Base-by-base conservation (phyloP, 2,329 filamentous ascomycete genomes). In the Pseudocercospora cruenta region DNA sequence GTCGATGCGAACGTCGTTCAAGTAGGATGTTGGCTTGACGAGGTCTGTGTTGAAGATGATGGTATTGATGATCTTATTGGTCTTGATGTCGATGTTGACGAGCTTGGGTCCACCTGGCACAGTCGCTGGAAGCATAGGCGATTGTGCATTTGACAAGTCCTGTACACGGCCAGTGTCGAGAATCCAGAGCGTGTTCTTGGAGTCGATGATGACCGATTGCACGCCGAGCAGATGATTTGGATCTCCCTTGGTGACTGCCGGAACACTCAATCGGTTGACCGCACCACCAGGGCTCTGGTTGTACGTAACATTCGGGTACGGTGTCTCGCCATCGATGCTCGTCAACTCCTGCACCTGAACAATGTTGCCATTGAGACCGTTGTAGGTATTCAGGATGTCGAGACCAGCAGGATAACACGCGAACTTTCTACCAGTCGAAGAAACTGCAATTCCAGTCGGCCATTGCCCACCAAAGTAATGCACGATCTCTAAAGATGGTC, bases 1-100 rank as follows among this genome's bases (percentile, higher is more conserved):
- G 69, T 85, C 82, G 73, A 85, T 82, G 43, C 83, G 80, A 7
- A 85, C 75, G 67, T 85, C 83, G 69, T 85, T 85, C 19, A 83
- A 78, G 62, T 85, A 85, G 6, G 78, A 82, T 65, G 82, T 80
- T 7, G 79, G 69, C 51, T 77, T 81, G 3, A 81, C 81, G 9
- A 83, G 81, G 12, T 73, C 78, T 2, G 74, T 64, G 0, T 80
- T 79, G 72, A 85, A 84, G 2, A 82, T 71, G 59, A 84, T 84
- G 2, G 82, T 85, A 54, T 81, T 74, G 66, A 84, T 76, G 21
- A 84, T 74, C 12, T 73, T 68, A 69, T 84, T 76, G 36, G 74
- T 81, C 4, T 67, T 73, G 2, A 84, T 74, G 67, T 82, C 73
- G 16, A 85, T 77, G 6, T 80, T 80, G 5, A 85, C 67, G 14